Percentiles rank a stretch among this genome's conserved stretches.
phyloP scores from a whole-genome alignment of 1,139 yeast species.

The Saccharomyces hybrid region DNA sequence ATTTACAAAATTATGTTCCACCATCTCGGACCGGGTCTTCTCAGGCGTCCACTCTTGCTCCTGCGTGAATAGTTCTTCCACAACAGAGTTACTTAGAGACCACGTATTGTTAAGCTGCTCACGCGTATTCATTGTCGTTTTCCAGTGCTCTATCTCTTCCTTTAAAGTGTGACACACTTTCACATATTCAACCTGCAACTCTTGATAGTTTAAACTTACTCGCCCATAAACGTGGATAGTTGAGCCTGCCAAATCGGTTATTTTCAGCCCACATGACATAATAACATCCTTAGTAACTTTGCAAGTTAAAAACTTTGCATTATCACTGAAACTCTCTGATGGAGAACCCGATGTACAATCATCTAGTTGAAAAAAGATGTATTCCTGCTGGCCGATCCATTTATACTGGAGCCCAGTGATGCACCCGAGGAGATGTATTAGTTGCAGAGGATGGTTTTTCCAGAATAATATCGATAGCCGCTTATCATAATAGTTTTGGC shows the following conservation, averaged over 20 bases:
- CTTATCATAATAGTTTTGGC: conserved; percentile 5
- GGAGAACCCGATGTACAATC: conserved; percentile 14
- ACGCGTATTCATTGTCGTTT: conserved; percentile 10
- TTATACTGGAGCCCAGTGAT: conserved; percentile 17
- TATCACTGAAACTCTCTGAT: conserved; percentile 1
- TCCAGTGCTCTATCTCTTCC: conserved; percentile 21
- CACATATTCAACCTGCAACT: conserved; percentile 12
- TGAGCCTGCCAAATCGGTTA: conserved; percentile 11
- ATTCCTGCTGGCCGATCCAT: conserved; percentile 14
- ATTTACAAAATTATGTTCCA: background rate
- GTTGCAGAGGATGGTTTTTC: conserved; percentile 22
- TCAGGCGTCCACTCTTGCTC: background rate
- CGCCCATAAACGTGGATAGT: conserved; percentile 11
- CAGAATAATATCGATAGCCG: conserved; percentile 13
- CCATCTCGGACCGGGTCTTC: background rate
- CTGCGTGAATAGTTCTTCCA: background rate
- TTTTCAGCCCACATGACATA: conserved; percentile 7
- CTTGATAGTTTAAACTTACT: conserved; percentile 9
- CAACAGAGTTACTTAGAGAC: conserved; percentile 3
- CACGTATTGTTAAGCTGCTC: conserved; percentile 12
- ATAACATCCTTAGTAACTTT: conserved; percentile 11
- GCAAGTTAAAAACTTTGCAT: conserved; percentile 9
- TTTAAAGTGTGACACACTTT: conserved; percentile 10
- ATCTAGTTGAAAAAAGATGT: conserved; percentile 19
- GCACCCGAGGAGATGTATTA: conserved; percentile 16